Evolutionary conservation across 2,329 filamentous ascomycete genomes (phyloP).

Genomic region (Stachybotrys elegans): DNA sequence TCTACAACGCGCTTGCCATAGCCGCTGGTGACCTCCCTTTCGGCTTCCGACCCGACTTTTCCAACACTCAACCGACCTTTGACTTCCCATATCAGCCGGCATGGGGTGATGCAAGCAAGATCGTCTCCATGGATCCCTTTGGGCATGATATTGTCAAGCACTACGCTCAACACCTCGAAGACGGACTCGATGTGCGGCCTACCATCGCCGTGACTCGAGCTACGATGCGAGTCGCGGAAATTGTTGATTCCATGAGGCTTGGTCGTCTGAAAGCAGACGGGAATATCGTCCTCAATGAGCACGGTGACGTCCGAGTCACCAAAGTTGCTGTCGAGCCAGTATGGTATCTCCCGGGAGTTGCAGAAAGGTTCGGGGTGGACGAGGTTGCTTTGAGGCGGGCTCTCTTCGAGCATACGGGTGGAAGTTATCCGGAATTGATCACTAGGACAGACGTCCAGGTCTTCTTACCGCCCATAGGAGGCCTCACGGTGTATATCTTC

Average conservation of each 20-base stretch:
- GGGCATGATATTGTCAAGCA: slow-evolving; percentile 10
- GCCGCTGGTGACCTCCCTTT: slow-evolving; percentile 10
- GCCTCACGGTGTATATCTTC: slow-evolving; percentile 15
- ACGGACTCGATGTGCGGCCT: slow-evolving; percentile 11
- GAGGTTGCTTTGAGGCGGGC: slow-evolving; percentile 10
- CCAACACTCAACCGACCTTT: slow-evolving; percentile 14
- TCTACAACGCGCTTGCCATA: slow-evolving; percentile 14
- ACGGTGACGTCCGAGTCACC: slow-evolving; percentile 12
- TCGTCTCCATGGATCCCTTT: slow-evolving; percentile 16
- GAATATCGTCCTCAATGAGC: slow-evolving; percentile 7
- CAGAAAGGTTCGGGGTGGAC: slow-evolving; percentile 11
- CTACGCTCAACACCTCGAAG: slow-evolving; percentile 9
- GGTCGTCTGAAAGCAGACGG: slow-evolving; percentile 11
- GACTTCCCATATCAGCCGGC: slow-evolving; percentile 9
- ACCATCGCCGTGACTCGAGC: slow-evolving; percentile 13
- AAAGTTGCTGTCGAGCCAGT: slow-evolving; percentile 14
- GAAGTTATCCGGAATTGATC: slow-evolving; percentile 13
- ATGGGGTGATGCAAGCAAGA: slow-evolving; percentile 11
- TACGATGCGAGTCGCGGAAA: slow-evolving; percentile 11
- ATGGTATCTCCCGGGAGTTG: slow-evolving; percentile 13
- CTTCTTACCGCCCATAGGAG: slow-evolving; percentile 13
- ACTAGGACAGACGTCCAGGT: slow-evolving; percentile 13
- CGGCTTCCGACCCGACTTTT: slow-evolving; percentile 10
- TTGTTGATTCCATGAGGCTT: slow-evolving; percentile 8
- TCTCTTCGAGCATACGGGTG: slow-evolving; percentile 12